These are phyloP conservation scores for Sclerotinia nivalis DNA, from an alignment of 2,329 filamentous ascomycete species.

Conservation along the genomic window DNA sequence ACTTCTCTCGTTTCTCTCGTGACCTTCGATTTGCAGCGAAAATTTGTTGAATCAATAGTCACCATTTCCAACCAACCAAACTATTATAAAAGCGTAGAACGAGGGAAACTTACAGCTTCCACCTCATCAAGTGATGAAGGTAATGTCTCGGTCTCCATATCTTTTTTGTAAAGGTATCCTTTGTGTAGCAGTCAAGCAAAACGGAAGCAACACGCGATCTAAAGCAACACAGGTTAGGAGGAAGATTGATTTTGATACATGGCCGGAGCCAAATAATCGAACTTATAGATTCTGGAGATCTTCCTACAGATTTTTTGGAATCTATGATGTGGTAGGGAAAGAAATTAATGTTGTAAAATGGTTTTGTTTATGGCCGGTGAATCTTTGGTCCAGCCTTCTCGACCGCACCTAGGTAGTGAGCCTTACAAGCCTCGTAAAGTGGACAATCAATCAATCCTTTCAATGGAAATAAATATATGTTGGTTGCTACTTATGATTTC, in stretches of 20 bases:
- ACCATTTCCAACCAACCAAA: neutral
- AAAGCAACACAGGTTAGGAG: slow-evolving; percentile 10
- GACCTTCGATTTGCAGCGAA: neutral
- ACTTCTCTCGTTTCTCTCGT: slow-evolving; percentile 8
- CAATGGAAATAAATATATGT: neutral
- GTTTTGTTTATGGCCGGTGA: slow-evolving; percentile 3
- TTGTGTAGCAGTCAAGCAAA: slow-evolving; percentile 5
- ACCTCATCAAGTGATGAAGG: slow-evolving; percentile 40
- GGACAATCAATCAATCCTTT: neutral
- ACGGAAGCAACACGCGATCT: neutral
- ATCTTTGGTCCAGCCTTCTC: slow-evolving; percentile 11
- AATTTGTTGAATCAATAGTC: neutral
- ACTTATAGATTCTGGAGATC: neutral
- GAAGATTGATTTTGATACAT: slow-evolving; percentile 11
- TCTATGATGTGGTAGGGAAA: neutral
- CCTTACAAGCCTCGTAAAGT: slow-evolving; percentile 12
- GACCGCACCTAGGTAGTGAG: neutral
- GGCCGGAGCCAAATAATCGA: neutral
- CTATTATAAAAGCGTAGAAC: neutral
- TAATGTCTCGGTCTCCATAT: slow-evolving; percentile 28
- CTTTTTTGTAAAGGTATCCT: neutral
- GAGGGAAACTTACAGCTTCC: slow-evolving; percentile 35
- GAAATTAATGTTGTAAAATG: neutral
- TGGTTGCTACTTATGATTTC: neutral
- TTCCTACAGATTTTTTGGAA: neutral